Conservation (phyloP, 2,329 filamentous ascomycete species). For the Emmonsiellopsis sp. region DNA sequence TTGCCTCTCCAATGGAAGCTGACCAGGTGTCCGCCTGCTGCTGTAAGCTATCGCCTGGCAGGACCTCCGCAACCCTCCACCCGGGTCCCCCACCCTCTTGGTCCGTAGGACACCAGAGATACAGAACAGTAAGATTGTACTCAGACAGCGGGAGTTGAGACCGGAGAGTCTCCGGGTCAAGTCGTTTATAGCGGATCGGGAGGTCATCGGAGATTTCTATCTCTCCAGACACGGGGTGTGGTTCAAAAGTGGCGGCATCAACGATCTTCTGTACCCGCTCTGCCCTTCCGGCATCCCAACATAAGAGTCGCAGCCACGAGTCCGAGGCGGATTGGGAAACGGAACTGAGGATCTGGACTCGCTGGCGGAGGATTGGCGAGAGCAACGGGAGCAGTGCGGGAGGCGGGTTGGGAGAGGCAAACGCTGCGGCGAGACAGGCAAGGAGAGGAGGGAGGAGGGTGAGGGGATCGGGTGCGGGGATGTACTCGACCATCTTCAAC, state of each 20-base stretch:
- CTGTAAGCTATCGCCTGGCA: slow-evolving; percentile 40
- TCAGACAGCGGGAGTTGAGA: slow-evolving; percentile 46
- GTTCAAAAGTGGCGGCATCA: slow-evolving; percentile 48
- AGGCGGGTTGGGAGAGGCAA: slow-evolving; percentile 50
- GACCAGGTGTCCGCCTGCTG: slow-evolving; percentile 47
- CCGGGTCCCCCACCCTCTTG: slow-evolving; percentile 43
- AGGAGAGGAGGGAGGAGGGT: slow-evolving; percentile 53
- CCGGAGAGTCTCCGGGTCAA: slow-evolving; percentile 55
- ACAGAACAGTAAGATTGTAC: slow-evolving; percentile 47
- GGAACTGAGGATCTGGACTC: slow-evolving; percentile 48
- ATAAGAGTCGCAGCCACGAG: slow-evolving; percentile 52
- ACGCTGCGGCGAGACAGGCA: slow-evolving; percentile 54
- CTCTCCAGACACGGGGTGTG: slow-evolving; percentile 57
- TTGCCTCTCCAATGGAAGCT: slow-evolving; percentile 45
- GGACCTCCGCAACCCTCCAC: slow-evolving; percentile 53
- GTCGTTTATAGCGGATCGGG: slow-evolving; percentile 46
- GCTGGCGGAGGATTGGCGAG: slow-evolving; percentile 55
- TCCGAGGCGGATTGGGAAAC: slow-evolving; percentile 33
- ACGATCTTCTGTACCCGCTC: slow-evolving; percentile 46
- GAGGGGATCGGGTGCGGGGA: slow-evolving; percentile 47
- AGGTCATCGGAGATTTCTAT: slow-evolving; percentile 53
- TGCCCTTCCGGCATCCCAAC: slow-evolving; percentile 48
- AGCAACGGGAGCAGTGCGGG: slow-evolving; percentile 53
- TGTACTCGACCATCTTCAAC: slow-evolving; percentile 43
- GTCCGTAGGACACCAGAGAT: slow-evolving; percentile 53